phyloP scores from a whole-genome alignment of 1,284 basidiomycete species.

The Lignosus rhinocerotis region DNA sequence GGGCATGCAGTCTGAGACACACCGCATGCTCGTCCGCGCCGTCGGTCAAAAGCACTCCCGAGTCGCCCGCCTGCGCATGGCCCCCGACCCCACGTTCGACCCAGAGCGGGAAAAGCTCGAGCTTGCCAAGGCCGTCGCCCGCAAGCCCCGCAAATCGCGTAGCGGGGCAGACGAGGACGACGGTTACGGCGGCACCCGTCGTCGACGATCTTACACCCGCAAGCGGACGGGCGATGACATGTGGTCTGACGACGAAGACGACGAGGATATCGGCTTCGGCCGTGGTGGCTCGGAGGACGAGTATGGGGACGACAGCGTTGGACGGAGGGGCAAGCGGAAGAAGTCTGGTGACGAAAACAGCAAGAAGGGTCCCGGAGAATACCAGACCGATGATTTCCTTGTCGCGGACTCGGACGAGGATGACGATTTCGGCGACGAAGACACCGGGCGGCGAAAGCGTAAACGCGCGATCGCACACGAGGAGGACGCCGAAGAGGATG shows the following conservation, averaged over 20 bases:
- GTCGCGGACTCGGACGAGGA: constrained; percentile 78
- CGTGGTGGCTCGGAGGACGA: constrained; percentile 60
- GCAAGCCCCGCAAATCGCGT: constrained; percentile 57
- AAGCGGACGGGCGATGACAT: constrained; percentile 39
- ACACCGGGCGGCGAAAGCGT: constrained; percentile 34
- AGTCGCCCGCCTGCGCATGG: constrained; percentile 74
- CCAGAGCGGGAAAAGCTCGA: constrained; percentile 75
- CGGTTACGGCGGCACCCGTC: constrained; percentile 45
- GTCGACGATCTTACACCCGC: constrained; percentile 35
- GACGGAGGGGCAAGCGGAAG: constrained; percentile 39
- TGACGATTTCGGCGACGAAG: constrained; percentile 38
- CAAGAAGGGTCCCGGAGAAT: constrained; percentile 56
- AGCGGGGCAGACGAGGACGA: constrained; percentile 51
- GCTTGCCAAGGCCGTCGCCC: constrained; percentile 60
- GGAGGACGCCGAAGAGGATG: constrained; percentile 54
- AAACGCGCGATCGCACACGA: constrained; percentile 42
- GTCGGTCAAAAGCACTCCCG: constrained; percentile 85
- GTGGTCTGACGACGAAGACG: constrained; percentile 49
- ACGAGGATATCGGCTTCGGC: constrained; percentile 39
- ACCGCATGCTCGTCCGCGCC: constrained; percentile 84
- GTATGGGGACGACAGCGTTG: constrained; percentile 40
- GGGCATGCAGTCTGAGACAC: constrained; percentile 88
- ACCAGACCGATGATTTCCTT: constrained; percentile 81
- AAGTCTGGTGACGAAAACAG: constrained; percentile 43
- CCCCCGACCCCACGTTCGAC: constrained; percentile 69